Conservation (phyloP, 306 rosid genomes). For the Rosa chinensis region DNA sequence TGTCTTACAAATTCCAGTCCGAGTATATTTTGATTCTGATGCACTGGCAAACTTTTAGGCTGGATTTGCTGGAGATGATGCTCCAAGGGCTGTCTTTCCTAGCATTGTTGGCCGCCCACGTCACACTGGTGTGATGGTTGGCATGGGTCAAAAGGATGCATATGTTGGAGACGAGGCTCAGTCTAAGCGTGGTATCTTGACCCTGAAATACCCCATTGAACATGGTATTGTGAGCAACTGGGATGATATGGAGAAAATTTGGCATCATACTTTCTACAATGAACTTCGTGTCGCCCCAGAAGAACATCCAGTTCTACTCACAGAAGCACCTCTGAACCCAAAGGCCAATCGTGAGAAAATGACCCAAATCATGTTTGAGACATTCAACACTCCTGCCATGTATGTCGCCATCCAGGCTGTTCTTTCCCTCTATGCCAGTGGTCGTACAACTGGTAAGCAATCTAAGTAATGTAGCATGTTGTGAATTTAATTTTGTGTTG, state of each 20-base stretch:
- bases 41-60: conserved; percentile 47
- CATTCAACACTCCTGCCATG: conserved; percentile 90
- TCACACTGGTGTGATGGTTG: conserved; percentile 94
- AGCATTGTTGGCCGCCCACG: conserved; percentile 94
- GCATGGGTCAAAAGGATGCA: conserved; percentile 95
- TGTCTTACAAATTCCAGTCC: not conserved
- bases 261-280: conserved; percentile 92
- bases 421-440: conserved; percentile 84
- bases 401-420: conserved; percentile 93
- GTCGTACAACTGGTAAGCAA: conserved; percentile 85
- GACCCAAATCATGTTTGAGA: conserved; percentile 94
- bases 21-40: conserved; percentile 7
- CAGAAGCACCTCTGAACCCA: conserved; percentile 93
- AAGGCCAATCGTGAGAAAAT: conserved; percentile 92
- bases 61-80: conserved; percentile 97
- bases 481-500: not conserved
- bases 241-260: conserved; percentile 96
- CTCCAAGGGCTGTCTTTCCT: conserved; percentile 93
- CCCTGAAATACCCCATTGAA: conserved; percentile 84
- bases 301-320: conserved; percentile 85
- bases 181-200: conserved; percentile 82
- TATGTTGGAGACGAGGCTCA: conserved; percentile 95
- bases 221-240: conserved; percentile 92
- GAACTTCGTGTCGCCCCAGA: conserved; percentile 90
- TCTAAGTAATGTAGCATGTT: conserved; percentile 10